Conservation (phyloP, 192 early-diverging fungal genomes). For the Coemansia guatemalensis region DNA sequence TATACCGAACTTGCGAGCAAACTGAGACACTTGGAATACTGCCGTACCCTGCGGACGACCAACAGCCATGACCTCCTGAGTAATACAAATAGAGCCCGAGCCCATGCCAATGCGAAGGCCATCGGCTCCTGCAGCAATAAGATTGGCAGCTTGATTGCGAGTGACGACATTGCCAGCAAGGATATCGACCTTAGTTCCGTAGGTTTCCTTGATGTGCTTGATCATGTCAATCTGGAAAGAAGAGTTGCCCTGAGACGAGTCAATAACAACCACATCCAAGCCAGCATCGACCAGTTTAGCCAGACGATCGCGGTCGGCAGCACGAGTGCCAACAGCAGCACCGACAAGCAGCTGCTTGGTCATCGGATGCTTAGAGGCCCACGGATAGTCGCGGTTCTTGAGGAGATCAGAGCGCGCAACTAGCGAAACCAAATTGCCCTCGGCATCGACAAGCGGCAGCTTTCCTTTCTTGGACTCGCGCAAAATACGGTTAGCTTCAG, state of each 20-base stretch:
- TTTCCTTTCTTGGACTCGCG: conserved; percentile 93
- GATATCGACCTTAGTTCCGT: conserved; percentile 73
- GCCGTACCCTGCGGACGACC: conserved; percentile 98
- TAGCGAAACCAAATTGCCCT: conserved; percentile 83
- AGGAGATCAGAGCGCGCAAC: conserved; percentile 93
- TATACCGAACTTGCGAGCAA: conserved; percentile 88
- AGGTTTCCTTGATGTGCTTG: conserved; percentile 86
- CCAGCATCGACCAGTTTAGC: conserved; percentile 87
- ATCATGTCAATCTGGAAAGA: conserved; percentile 95
- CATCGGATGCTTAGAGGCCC: conserved; percentile 76
- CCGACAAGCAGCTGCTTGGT: conserved; percentile 93
- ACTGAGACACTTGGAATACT: conserved; percentile 94
- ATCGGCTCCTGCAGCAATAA: conserved; percentile 94
- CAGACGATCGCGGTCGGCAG: conserved; percentile 83
- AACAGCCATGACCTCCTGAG: conserved; percentile 98
- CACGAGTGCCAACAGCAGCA: conserved; percentile 90
- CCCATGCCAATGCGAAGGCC: conserved; percentile 97
- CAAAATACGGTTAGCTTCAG: conserved; percentile 88
- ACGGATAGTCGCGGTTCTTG: conserved; percentile 95
- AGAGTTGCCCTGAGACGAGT: conserved; percentile 97
- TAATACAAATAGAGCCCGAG: conserved; percentile 96
- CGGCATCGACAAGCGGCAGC: conserved; percentile 87
- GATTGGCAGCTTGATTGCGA: conserved; percentile 85
- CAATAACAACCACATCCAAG: conserved; percentile 93
- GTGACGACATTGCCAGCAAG: conserved; percentile 98